Evolutionary conservation across 2,329 filamentous ascomycete genomes (phyloP).

Genomic region (Bipolaris sorokiniana): DNA sequence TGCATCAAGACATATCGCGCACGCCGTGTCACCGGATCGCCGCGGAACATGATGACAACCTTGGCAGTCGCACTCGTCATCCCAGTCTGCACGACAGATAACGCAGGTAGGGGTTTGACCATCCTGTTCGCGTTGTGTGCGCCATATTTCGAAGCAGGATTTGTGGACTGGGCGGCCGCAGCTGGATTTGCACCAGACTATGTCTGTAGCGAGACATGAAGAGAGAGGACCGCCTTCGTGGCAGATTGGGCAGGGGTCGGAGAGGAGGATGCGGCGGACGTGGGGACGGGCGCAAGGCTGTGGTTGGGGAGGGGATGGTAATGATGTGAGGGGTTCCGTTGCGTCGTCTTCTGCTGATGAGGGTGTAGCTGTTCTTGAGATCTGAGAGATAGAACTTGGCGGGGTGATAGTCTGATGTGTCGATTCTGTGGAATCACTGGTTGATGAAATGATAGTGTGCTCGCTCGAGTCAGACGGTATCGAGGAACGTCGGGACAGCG

Average conservation of each 20-base stretch:
- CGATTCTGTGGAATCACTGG: not conserved
- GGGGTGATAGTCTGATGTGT: not conserved
- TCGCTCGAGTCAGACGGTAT: not conserved
- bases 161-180: conserved; percentile 25
- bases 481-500: not conserved
- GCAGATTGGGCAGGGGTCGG: conserved; percentile 31
- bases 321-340: not conserved
- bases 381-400: not conserved
- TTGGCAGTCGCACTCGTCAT: conserved; percentile 2
- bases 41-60: conserved; percentile 1
- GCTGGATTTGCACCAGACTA: conserved; percentile 27
- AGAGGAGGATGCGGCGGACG: conserved; percentile 22
- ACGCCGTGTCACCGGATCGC: not conserved
- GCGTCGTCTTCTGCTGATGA: not conserved
- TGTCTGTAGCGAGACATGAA: not conserved
- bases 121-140: not conserved
- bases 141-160: conserved; percentile 25
- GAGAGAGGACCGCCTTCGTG: conserved; percentile 15
- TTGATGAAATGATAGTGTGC: not conserved
- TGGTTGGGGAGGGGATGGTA: not conserved
- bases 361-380: not conserved
- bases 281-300: conserved; percentile 15
- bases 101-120: conserved; percentile 9
- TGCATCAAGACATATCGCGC: conserved; percentile 12
- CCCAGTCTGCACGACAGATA: conserved; percentile 25